Base-by-base conservation (phyloP, 2,329 filamentous ascomycete species). In the Diaporthe citrichinensis region DNA sequence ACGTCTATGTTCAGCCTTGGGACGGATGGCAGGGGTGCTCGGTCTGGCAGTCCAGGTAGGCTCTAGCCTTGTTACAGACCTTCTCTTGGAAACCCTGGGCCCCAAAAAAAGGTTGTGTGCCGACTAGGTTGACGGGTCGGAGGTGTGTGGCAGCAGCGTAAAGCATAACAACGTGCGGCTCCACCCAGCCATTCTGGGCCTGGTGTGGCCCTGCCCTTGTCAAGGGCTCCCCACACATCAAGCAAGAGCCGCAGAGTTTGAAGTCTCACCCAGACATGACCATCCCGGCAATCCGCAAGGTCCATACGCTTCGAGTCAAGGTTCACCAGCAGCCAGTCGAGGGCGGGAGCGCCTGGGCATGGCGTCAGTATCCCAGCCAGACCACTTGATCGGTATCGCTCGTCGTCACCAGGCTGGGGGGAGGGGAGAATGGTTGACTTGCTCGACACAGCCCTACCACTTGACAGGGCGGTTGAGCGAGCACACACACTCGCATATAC, bases 31-130 rank as follows among this genome's bases (percentile, higher is more conserved):
- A 81, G 81, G 84, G 82, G 81, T 80, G 28, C n/a, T 73, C 58
- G 46, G 58, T 65, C 74, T 68, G 69, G 80, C 79, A 83, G 80
- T 80, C 80, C 80, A 69, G 73, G 81, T 82, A 80, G 80, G 80
- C 81, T 82, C 81, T 83, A 84, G 84, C 83, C 83, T 81, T 85
- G 85, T 86, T 84, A 84, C 85, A 85, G 81, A 81, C 79, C 79
- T 77, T 68, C 65, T 78, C 53, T 58, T 74, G 68, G 72, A 68
- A 73, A 75, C 73, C 73, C 62, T 73, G 59, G 69, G 75, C 62
- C 69, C 58, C 51, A 58, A 71, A 73, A 55, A 71, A 59, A 53
- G 55, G 65, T 55, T 65, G 72, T 78, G 55, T 58, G 17, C 44
- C 46, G 59, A 67, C 74, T 67, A 58, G 75, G 73, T 55, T 74